Conservation (phyloP, 169 alveolate species). For the Plasmodium gallinaceum region DNA sequence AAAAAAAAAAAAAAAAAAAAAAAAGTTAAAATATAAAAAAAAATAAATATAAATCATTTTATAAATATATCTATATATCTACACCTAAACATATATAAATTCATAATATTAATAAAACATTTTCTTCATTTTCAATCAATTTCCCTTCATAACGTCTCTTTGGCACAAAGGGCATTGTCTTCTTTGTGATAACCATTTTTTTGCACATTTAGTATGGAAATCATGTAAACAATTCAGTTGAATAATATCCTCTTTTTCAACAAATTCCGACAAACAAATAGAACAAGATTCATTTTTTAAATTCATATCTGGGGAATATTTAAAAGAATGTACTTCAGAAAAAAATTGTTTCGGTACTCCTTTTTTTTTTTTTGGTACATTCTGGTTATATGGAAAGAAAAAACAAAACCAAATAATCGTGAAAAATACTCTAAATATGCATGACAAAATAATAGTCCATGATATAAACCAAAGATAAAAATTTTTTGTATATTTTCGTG, state of each 20-base stretch:
- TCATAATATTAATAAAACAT: background rate
- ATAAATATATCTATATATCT: slow-evolving; percentile 9
- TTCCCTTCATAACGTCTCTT: slow-evolving; percentile 68
- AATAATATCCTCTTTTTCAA: slow-evolving; percentile 77
- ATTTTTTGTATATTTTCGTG: slow-evolving; percentile 62
- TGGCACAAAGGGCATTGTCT: slow-evolving; percentile 83
- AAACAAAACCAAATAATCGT: slow-evolving; percentile 75
- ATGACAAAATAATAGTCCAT: slow-evolving; percentile 70
- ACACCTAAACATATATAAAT: slow-evolving; percentile 3
- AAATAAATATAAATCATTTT: slow-evolving; percentile 3
- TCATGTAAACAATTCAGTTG: slow-evolving; percentile 82
- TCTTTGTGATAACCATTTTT: slow-evolving; percentile 82
- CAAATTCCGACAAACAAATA: slow-evolving; percentile 83
- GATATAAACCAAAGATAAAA: slow-evolving; percentile 73
- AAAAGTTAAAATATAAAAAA: background rate
- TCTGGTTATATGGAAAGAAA: slow-evolving; percentile 73
- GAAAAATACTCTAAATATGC: slow-evolving; percentile 70
- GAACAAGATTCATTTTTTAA: slow-evolving; percentile 80
- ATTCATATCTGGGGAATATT: slow-evolving; percentile 58
- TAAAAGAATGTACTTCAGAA: slow-evolving; percentile 55
- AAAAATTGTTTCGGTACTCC: slow-evolving; percentile 63
- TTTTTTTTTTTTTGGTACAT: slow-evolving; percentile 71
- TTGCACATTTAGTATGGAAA: slow-evolving; percentile 82
- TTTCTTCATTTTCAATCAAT: background rate
- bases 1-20: slow-evolving; percentile 18